phyloP scores from a whole-genome alignment of 768 basidiomycete genomes.

The Sarcomyxa edulis region DNA sequence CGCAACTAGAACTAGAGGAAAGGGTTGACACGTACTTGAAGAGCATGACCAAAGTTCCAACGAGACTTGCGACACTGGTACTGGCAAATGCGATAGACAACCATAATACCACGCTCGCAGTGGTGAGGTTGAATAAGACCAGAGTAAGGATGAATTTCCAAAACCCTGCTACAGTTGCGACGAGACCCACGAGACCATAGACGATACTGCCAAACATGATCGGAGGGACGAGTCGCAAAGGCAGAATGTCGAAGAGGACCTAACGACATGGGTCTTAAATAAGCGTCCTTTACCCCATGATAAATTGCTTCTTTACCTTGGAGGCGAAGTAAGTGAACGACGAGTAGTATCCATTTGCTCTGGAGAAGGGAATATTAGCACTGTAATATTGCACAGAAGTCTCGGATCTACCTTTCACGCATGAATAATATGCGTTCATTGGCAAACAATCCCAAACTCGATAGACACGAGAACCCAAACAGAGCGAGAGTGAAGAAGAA shows the following conservation, averaged over 20 bases:
- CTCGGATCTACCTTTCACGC: constrained; percentile 75
- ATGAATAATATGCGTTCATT: constrained; percentile 96
- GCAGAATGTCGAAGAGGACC: constrained; percentile 95
- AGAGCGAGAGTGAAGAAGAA: constrained; percentile 98
- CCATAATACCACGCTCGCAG: constrained; percentile 87
- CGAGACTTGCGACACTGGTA: constrained; percentile 83
- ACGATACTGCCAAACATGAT: constrained; percentile 94
- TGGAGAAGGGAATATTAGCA: constrained; percentile 22
- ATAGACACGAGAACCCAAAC: constrained; percentile 95
- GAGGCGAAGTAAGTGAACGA: constrained; percentile 95
- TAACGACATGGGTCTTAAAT: constrained; percentile 16
- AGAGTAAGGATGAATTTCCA: constrained; percentile 98
- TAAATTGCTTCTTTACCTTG: constrained; percentile 47
- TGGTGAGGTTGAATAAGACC: constrained; percentile 94
- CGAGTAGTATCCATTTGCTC: constrained; percentile 96
- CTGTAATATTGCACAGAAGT: background rate
- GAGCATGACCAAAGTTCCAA: constrained; percentile 95
- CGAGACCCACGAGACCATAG: constrained; percentile 92
- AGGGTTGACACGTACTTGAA: constrained; percentile 74
- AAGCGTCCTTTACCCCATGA: background rate
- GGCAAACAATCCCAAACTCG: constrained; percentile 90
- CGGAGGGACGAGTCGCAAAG: constrained; percentile 90
- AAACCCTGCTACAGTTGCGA: constrained; percentile 83
- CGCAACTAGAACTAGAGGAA: background rate
- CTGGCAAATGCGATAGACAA: constrained; percentile 87